Percentiles rank a stretch among this genome's conserved stretches.
phyloP scores from a whole-genome alignment of 148 eudicot genomes.

The Gaultheria prostrata region DNA sequence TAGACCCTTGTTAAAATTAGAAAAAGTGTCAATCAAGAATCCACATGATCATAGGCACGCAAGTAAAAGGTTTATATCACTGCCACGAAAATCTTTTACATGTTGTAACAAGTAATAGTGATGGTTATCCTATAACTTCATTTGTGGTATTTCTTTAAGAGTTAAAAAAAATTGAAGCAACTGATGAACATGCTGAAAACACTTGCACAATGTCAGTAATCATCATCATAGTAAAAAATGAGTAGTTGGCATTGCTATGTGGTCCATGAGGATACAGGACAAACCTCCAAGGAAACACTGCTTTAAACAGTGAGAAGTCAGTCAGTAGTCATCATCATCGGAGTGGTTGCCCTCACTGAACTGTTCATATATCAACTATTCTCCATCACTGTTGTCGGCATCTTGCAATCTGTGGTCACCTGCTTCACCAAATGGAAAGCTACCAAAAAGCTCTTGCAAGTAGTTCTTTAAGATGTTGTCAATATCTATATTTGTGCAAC shows the following conservation, averaged over 20 bases:
- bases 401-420: slow-evolving; percentile 30
- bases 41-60: background rate
- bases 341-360: slow-evolving; percentile 55
- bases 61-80: no score
- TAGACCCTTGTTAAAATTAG: no score
- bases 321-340: slow-evolving; percentile 54
- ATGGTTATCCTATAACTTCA: background rate
- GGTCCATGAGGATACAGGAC: no score
- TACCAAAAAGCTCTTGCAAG: slow-evolving; percentile 83
- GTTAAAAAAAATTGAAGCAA: background rate
- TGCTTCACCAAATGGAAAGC: slow-evolving; percentile 56
- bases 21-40: background rate
- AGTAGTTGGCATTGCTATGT: background rate
- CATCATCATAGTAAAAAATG: background rate
- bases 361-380: slow-evolving; percentile 79
- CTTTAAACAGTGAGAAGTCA: background rate
- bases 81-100: no score
- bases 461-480: slow-evolving; percentile 66
- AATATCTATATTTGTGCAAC: slow-evolving; percentile 40
- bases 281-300: slow-evolving; percentile 2
- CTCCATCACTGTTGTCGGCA: slow-evolving; percentile 52
- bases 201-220: background rate
- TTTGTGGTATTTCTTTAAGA: background rate
- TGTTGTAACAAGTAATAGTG: no score
- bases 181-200: background rate